A percentile compares a stretch with the other conserved stretches of the same genome.
phyloP scores from a whole-genome alignment of 2,329 filamentous ascomycete species.

The Clarireedia homoeocarpa region DNA sequence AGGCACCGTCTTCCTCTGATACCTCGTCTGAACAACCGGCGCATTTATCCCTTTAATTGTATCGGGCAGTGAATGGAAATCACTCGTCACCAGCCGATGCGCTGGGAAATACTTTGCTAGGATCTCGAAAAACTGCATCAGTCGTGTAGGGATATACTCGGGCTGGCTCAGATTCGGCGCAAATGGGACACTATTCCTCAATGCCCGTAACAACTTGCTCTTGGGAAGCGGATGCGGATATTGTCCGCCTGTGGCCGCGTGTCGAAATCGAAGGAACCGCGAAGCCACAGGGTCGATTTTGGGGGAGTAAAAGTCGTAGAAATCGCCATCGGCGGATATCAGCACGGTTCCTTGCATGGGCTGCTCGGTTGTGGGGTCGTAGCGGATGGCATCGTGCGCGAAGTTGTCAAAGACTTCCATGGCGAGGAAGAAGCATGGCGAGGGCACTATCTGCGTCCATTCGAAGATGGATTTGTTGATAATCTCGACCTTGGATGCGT shows the following conservation, averaged over 20 bases:
- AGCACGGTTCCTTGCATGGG: conserved; percentile 85
- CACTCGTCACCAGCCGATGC: conserved; percentile 80
- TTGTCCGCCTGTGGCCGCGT: conserved; percentile 61
- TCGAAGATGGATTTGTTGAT: conserved; percentile 94
- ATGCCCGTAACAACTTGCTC: conserved; percentile 46
- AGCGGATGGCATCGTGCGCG: conserved; percentile 87
- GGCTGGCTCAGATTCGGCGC: conserved; percentile 69
- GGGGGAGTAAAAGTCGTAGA: conserved; percentile 87
- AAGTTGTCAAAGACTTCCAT: conserved; percentile 99
- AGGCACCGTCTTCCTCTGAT: conserved; percentile 76
- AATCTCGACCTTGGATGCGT: conserved; percentile 82
- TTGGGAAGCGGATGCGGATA: conserved; percentile 54
- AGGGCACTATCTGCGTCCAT: conserved; percentile 81
- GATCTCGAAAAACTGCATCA: conserved; percentile 96
- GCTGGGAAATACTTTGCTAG: conserved; percentile 81
- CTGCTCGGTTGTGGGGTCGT: conserved; percentile 71
- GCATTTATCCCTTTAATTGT: conserved; percentile 78
- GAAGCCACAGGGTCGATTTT: conserved; percentile 74
- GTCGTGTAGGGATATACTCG: conserved; percentile 87
- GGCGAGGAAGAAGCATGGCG: conserved; percentile 93
- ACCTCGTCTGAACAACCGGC: conserved; percentile 93
- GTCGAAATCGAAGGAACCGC: conserved; percentile 76
- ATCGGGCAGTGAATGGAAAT: conserved; percentile 83
- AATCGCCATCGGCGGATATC: conserved; percentile 77
- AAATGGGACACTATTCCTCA: conserved; percentile 61